Evolutionary conservation across 2,329 filamentous ascomycete species (phyloP).

Genomic region (Sporothrix brunneoviolacea): DNA sequence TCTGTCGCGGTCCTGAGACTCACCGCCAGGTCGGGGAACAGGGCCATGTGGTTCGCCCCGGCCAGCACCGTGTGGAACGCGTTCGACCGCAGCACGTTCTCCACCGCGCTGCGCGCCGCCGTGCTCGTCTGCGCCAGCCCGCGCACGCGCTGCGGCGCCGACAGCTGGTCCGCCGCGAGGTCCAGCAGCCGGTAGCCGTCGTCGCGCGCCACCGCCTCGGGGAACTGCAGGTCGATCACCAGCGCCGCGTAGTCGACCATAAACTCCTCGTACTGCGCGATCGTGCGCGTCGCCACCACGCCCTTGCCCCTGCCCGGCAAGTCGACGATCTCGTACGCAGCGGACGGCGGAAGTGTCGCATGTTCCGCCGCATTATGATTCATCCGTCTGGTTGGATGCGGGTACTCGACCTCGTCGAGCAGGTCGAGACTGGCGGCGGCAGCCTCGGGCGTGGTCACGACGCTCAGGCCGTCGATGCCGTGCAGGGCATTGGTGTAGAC

Average conservation of each 20-base stretch:
- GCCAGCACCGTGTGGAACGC: conserved; percentile 27
- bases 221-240: conserved; percentile 27
- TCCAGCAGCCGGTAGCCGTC: conserved; percentile 26
- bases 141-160: conserved; percentile 23
- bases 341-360: not conserved
- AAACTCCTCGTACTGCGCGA: conserved; percentile 28
- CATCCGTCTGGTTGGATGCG: too few species aligned
- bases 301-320: conserved; percentile 30
- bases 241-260: conserved; percentile 31
- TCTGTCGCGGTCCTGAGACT: not conserved
- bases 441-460: conserved; percentile 29
- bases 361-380: too few species aligned
- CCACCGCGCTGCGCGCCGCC: conserved; percentile 24
- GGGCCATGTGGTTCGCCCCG: conserved; percentile 18
- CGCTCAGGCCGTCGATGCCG: conserved; percentile 26
- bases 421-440: conserved; percentile 25
- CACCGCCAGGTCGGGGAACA: conserved; percentile 13
- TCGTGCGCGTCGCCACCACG: conserved; percentile 27
- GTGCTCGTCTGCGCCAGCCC: conserved; percentile 24
- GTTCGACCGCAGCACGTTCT: conserved; percentile 31
- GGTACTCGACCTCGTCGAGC: conserved; percentile 21
- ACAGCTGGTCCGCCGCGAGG: conserved; percentile 24
- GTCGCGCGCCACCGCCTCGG: conserved; percentile 21
- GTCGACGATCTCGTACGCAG: conserved; percentile 26
- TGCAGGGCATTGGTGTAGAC: conserved; percentile 24